Conservation (phyloP, 805 yeast species). For the Yamadazyma philogaea region DNA sequence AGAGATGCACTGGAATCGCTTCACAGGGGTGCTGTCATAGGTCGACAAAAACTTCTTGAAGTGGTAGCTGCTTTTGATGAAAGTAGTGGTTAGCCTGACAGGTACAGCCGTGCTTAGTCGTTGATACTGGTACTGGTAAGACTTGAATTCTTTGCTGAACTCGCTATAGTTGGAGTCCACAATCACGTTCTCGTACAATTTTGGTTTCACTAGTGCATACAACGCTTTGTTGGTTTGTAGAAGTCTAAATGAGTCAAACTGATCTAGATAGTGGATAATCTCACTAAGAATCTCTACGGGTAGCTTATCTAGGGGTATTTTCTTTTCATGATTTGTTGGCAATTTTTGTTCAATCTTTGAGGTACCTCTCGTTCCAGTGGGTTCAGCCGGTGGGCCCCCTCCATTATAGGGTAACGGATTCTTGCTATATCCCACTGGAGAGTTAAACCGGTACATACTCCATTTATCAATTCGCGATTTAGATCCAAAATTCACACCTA, state of each 20-base stretch:
- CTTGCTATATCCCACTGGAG: constrained; percentile 19
- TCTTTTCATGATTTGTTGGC: neutral
- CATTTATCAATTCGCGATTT: constrained; percentile 6
- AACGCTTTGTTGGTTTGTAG: constrained; percentile 27
- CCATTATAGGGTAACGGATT: constrained; percentile 15
- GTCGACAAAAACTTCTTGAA: constrained; percentile 33
- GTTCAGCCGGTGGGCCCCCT: neutral
- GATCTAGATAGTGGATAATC: constrained; percentile 34
- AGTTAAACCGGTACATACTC: constrained; percentile 11
- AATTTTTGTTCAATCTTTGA: neutral
- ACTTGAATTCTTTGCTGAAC: constrained; percentile 26
- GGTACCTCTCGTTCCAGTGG: neutral
- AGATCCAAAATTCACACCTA: neutral
- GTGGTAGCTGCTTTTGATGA: constrained; percentile 30
- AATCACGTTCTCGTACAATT: constrained; percentile 39
- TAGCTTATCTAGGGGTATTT: constrained; percentile 22
- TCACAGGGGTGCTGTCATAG: constrained; percentile 16
- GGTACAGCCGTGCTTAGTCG: neutral
- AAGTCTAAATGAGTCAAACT: constrained; percentile 35
- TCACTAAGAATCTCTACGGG: constrained; percentile 36
- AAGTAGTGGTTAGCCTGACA: constrained; percentile 7
- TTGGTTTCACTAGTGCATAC: constrained; percentile 27
- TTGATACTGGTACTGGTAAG: constrained; percentile 6
- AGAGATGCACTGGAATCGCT: constrained; percentile 28
- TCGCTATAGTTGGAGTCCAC: constrained; percentile 37